phyloP scores from a whole-genome alignment of 345 rosid genomes.

The Linum tenue region DNA sequence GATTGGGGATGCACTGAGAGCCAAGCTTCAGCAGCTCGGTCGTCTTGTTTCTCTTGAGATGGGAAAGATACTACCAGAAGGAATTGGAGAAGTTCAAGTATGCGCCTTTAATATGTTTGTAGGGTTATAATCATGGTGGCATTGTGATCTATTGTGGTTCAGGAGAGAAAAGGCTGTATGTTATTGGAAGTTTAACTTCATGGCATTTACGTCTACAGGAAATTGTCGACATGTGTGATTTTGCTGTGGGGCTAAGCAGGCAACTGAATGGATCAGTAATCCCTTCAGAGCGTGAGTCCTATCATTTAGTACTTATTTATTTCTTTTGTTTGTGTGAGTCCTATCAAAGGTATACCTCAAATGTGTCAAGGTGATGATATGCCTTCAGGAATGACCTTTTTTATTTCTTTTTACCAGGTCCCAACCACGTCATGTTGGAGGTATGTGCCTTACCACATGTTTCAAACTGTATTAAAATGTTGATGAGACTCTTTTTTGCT shows the following conservation, averaged over 20 bases:
- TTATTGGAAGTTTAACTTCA: not conserved
- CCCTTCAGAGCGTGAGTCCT: slow-evolving; percentile 92
- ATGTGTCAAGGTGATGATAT: not conserved
- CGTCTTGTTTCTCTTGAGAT: slow-evolving; percentile 89
- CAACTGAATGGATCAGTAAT: slow-evolving; percentile 89
- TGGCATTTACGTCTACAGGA: slow-evolving; percentile 47
- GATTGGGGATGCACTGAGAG: slow-evolving; percentile 84
- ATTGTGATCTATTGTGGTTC: not conserved
- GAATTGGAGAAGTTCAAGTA: slow-evolving; percentile 97
- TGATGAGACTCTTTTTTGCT: slow-evolving; percentile 15
- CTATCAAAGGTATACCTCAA: not conserved
- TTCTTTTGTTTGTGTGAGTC: not conserved
- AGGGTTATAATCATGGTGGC: no score
- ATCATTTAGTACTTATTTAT: slow-evolving; percentile 1
- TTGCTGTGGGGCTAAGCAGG: slow-evolving; percentile 85
- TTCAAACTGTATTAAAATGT: slow-evolving; percentile 4
- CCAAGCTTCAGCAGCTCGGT: slow-evolving; percentile 71
- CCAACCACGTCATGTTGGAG: slow-evolving; percentile 94
- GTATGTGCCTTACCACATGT: slow-evolving; percentile 29
- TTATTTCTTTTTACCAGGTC: slow-evolving; percentile 49
- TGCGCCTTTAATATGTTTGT: not conserved
- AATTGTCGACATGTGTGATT: slow-evolving; percentile 97
- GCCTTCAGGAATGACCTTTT: slow-evolving; percentile 12
- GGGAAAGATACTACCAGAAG: slow-evolving; percentile 97
- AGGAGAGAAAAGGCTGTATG: not conserved